Conservation (phyloP, 176 grass and related monocot genomes). For the Tillandsia fasciculata region DNA sequence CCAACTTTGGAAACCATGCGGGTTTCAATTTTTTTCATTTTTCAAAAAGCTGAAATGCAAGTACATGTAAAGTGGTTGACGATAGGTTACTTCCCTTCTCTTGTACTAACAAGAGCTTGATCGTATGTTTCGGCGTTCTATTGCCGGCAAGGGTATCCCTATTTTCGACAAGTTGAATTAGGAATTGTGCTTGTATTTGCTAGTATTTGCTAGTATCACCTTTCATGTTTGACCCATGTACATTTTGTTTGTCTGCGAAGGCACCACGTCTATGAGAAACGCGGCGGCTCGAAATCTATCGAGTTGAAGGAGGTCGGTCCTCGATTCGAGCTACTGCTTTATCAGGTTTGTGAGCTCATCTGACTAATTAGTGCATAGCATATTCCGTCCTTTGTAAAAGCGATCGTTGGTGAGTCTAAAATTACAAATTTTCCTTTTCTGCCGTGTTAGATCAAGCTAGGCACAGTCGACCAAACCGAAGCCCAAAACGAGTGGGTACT, state of each 20-base stretch:
- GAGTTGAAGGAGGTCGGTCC: slow-evolving; percentile 79
- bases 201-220: background rate
- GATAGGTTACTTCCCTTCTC: too few relatives aligned
- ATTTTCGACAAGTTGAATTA: background rate
- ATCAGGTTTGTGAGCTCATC: slow-evolving; percentile 33
- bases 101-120: too few relatives aligned
- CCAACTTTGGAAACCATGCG: too few relatives aligned
- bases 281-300: slow-evolving; percentile 56
- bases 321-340: slow-evolving; percentile 67
- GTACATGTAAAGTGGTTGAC: too few relatives aligned
- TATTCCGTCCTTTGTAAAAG: background rate
- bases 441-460: slow-evolving; percentile 41
- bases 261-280: slow-evolving; percentile 86
- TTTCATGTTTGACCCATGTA: background rate
- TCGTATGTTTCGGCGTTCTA: too few relatives aligned
- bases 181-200: background rate
- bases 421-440: background rate
- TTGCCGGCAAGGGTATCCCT: too few relatives aligned
- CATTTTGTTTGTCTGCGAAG: slow-evolving; percentile 19
- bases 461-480: slow-evolving; percentile 69
- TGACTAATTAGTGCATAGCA: background rate
- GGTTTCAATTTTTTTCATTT: too few relatives aligned
- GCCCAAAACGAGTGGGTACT: slow-evolving; percentile 57
- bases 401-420: background rate
- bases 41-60: too few relatives aligned